Evolutionary conservation across 2,329 filamentous ascomycete genomes (phyloP).

Genomic region (Diaporthe humulicola): DNA sequence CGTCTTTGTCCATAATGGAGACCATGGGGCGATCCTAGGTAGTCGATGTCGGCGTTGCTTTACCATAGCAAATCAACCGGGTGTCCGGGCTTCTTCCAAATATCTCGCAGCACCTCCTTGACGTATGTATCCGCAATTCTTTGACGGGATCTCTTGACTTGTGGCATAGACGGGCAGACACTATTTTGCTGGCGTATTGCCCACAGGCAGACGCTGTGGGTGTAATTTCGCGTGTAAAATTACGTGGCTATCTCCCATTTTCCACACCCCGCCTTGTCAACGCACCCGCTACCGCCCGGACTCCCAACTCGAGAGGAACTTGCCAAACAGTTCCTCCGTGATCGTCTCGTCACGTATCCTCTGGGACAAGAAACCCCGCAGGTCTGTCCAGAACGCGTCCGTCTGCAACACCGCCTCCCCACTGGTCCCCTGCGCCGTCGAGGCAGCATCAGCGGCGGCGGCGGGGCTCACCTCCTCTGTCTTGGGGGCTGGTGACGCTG

Average conservation of each 20-base stretch:
- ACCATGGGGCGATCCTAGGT: constrained; percentile 30
- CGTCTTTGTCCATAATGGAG: constrained; percentile 39
- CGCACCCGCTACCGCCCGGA: constrained; percentile 23
- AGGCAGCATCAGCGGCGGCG: constrained; percentile 54
- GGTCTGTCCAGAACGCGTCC: constrained; percentile 87
- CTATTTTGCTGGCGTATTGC: background rate
- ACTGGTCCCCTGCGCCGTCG: constrained; percentile 66
- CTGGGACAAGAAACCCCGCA: constrained; percentile 84
- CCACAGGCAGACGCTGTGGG: background rate
- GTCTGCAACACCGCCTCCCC: constrained; percentile 73
- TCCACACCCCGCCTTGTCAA: background rate
- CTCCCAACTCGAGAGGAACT: constrained; percentile 82
- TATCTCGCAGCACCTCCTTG: background rate
- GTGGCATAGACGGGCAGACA: background rate
- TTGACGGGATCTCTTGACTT: no score
- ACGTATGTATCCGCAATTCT: background rate
- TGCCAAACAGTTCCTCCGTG: constrained; percentile 72
- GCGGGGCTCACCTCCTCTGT: constrained; percentile 56
- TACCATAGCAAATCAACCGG: constrained; percentile 38
- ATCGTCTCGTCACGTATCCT: constrained; percentile 78
- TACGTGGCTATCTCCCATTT: background rate
- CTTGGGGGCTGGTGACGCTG: constrained; percentile 49
- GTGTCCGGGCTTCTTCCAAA: constrained; percentile 33
- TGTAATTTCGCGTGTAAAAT: constrained; percentile 3
- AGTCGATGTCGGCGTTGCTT: constrained; percentile 37